Evolutionary conservation across 2,329 filamentous ascomycete genomes (phyloP).

Genomic region (Nothopassalora personata): DNA sequence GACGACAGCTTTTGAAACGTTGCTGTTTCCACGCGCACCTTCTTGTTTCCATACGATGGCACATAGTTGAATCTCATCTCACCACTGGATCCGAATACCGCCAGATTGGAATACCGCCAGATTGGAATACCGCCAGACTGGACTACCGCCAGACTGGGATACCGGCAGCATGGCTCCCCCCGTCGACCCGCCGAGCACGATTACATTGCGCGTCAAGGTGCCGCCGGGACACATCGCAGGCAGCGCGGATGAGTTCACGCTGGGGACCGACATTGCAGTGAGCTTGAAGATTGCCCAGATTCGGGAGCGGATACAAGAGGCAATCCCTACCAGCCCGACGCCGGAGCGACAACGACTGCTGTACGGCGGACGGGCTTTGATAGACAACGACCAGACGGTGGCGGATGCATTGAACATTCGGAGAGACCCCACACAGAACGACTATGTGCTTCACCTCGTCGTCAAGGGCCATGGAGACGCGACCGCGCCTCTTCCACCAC

Average conservation of each 20-base stretch:
- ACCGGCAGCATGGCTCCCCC: slow-evolving; percentile 23
- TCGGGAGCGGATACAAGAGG: slow-evolving; percentile 48
- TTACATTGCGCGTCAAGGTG: slow-evolving; percentile 31
- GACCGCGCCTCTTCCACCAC: slow-evolving; percentile 11
- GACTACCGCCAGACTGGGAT: not conserved
- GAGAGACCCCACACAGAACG: slow-evolving; percentile 40
- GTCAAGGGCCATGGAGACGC: slow-evolving; percentile 24
- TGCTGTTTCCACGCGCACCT: too few relatives aligned
- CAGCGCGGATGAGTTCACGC: slow-evolving; percentile 25
- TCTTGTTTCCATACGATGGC: not conserved
- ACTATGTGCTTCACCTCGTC: slow-evolving; percentile 33
- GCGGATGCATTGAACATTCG: slow-evolving; percentile 47
- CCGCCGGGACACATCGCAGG: slow-evolving; percentile 28
- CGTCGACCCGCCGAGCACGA: slow-evolving; percentile 25
- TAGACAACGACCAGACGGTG: slow-evolving; percentile 46
- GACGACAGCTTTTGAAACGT: not conserved
- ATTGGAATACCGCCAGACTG: not conserved
- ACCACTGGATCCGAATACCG: too few relatives aligned
- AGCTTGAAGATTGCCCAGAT: slow-evolving; percentile 47
- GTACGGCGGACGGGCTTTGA: slow-evolving; percentile 51
- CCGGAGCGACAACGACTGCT: slow-evolving; percentile 52
- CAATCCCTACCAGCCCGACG: slow-evolving; percentile 43
- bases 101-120: too few relatives aligned
- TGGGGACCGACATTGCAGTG: slow-evolving; percentile 23
- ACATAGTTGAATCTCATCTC: not conserved